Evolutionary conservation across 2,329 filamentous ascomycete species (phyloP).

Genomic region (Knoxdaviesia capensis): DNA sequence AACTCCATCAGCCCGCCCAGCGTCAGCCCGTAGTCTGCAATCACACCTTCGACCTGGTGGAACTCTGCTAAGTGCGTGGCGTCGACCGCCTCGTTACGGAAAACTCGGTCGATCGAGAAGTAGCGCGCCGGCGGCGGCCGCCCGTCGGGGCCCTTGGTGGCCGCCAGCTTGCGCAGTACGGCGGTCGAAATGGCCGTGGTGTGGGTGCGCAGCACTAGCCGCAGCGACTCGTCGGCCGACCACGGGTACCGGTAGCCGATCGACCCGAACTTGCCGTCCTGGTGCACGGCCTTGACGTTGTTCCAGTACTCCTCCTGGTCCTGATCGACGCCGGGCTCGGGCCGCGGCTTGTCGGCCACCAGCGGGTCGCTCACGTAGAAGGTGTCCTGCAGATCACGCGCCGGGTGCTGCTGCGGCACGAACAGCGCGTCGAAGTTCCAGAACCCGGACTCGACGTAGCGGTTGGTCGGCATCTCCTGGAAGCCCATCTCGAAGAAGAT

Average conservation of each 20-base stretch:
- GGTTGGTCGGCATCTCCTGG: constrained; percentile 89
- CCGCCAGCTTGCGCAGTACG: constrained; percentile 77
- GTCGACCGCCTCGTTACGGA: constrained; percentile 94
- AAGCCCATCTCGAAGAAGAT: constrained; percentile 99
- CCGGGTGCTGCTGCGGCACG: constrained; percentile 93
- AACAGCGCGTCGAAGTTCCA: constrained; percentile 98
- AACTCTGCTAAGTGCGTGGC: constrained; percentile 95
- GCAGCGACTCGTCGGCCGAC: constrained; percentile 68
- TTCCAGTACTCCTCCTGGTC: constrained; percentile 62
- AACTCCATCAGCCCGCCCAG: constrained; percentile 83
- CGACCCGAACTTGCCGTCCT: constrained; percentile 81
- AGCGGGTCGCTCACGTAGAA: constrained; percentile 93
- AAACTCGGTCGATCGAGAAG: constrained; percentile 96
- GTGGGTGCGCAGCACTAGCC: constrained; percentile 83
- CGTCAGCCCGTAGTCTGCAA: constrained; percentile 86
- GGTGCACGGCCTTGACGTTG: constrained; percentile 69
- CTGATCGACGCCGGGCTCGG: constrained; percentile 28
- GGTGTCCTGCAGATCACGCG: constrained; percentile 91
- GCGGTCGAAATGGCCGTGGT: constrained; percentile 84
- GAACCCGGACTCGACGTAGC: constrained; percentile 91
- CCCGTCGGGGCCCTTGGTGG: constrained; percentile 54
- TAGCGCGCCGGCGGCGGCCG: constrained; percentile 57
- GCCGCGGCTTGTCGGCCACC: constrained; percentile 46
- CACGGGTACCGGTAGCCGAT: constrained; percentile 95
- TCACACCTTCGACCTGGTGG: constrained; percentile 96